These are phyloP conservation scores for Parastagonospora avenae DNA, from an alignment of 2,329 filamentous ascomycete genomes.

Conservation along the genomic window DNA sequence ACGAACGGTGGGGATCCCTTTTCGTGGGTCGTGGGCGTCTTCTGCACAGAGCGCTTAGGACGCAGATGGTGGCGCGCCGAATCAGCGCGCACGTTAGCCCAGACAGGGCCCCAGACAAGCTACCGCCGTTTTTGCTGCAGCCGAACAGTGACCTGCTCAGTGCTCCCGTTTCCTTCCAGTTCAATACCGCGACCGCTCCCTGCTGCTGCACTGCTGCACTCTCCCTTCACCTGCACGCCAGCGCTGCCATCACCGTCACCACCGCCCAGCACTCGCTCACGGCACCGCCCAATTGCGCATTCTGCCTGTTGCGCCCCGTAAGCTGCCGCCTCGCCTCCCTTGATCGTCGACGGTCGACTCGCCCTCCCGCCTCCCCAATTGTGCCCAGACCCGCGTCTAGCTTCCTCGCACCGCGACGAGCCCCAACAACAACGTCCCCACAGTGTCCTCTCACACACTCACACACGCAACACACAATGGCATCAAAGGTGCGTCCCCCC, in stretches of 20 bases:
- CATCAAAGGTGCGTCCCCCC: constrained; percentile 42
- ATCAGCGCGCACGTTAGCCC: constrained; percentile 23
- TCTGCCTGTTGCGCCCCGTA: constrained; percentile 14
- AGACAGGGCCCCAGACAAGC: constrained; percentile 20
- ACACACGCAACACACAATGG: constrained; percentile 37
- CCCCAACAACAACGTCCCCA: constrained; percentile 5
- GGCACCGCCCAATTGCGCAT: too few relatives aligned
- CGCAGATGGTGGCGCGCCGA: constrained; percentile 18
- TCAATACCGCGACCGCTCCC: constrained; percentile 10
- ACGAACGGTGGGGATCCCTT: constrained; percentile 12
- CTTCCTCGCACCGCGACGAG: not conserved
- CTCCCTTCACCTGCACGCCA: constrained; percentile 2
- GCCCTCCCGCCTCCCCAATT: constrained; percentile 8
- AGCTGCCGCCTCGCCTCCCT: constrained; percentile 12
- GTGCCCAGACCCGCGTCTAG: not conserved
- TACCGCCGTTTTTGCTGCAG: constrained; percentile 32
- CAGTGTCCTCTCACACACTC: constrained; percentile 18
- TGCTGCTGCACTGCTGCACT: constrained; percentile 7
- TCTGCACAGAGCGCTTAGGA: constrained; percentile 27
- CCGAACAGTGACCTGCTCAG: constrained; percentile 17
- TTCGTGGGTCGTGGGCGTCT: constrained; percentile 17
- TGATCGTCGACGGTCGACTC: constrained; percentile 10
- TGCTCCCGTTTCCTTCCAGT: constrained; percentile 12
- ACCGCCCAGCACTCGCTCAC: not conserved
- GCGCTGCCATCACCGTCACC: constrained; percentile 2